Conservation (phyloP, 106 monocot genomes). For the Acorus calamus region DNA sequence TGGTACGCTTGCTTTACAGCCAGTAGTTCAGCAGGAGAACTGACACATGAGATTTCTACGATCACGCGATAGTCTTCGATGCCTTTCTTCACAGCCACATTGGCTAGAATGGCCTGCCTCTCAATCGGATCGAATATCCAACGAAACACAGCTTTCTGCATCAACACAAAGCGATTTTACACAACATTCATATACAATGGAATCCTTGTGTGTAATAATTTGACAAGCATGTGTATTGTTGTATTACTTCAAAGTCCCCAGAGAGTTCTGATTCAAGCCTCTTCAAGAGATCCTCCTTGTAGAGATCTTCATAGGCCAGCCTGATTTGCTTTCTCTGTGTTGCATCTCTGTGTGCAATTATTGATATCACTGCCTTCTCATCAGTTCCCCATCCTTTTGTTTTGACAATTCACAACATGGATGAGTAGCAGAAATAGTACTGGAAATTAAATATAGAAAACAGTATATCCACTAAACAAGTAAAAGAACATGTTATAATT, state of each 20-base stretch:
- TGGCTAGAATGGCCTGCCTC: neutral
- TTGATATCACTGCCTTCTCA: constrained; percentile 60
- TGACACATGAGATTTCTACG: constrained; percentile 16
- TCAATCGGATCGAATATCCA: neutral
- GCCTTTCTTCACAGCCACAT: neutral
- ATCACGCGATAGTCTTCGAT: constrained; percentile 18
- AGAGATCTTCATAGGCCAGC: constrained; percentile 55
- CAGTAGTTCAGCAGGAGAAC: constrained; percentile 18
- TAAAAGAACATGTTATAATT: too few species aligned
- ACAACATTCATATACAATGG: neutral
- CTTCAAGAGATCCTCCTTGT: constrained; percentile 67
- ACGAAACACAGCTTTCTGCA: neutral
- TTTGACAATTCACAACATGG: too few species aligned
- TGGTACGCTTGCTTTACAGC: constrained; percentile 20
- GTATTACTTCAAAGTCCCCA: constrained; percentile 62
- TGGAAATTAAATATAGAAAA: neutral
- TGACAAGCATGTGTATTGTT: neutral
- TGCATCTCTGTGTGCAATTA: constrained; percentile 73
- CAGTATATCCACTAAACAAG: neutral
- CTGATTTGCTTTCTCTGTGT: constrained; percentile 57
- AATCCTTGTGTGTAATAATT: neutral
- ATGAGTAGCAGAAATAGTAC: neutral
- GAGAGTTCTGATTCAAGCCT: constrained; percentile 80
- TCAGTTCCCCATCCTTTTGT: constrained; percentile 79
- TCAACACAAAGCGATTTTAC: too few species aligned